Percentiles rank a stretch among this genome's conserved stretches.
Evolutionary conservation across 371 early-diverging fungal species (phyloP).

Genomic region (Lichtheimia ramosa): DNA sequence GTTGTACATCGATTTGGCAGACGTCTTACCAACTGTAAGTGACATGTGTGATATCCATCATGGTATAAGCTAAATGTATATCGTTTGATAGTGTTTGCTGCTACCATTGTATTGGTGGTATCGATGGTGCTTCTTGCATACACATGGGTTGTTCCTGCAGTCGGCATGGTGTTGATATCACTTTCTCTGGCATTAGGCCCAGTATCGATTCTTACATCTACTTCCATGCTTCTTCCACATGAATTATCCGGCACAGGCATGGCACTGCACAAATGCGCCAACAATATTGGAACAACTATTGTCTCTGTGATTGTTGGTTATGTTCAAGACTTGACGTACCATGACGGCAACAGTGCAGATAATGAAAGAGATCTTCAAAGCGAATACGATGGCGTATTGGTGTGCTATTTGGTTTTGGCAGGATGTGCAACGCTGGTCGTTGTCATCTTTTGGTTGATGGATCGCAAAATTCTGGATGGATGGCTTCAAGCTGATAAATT

Average conservation of each 20-base stretch:
- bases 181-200: conserved; percentile 45
- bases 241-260: conserved; percentile 48
- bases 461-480: conserved; percentile 26
- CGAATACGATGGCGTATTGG: conserved; percentile 47
- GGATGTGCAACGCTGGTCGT: conserved; percentile 21
- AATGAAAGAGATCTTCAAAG: conserved; percentile 24
- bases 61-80: background rate
- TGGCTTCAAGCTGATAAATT: conserved; percentile 39
- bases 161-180: conserved; percentile 51
- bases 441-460: conserved; percentile 34
- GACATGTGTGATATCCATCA: background rate
- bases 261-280: conserved; percentile 48
- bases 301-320: conserved; percentile 49
- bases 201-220: conserved; percentile 39
- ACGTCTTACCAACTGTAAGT: conserved; percentile 38
- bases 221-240: conserved; percentile 40
- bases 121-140: conserved; percentile 36
- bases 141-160: conserved; percentile 36
- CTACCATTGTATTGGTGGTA: conserved; percentile 29
- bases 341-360: conserved; percentile 40
- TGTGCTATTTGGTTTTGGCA: conserved; percentile 35
- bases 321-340: conserved; percentile 49
- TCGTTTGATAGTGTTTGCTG: conserved; percentile 24
- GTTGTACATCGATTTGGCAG: conserved; percentile 52
- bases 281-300: conserved; percentile 52